A percentile compares a stretch with the other conserved stretches of the same genome.
Conservation (phyloP, 140 eudicot species). For the Senecio squalidus region DNA sequence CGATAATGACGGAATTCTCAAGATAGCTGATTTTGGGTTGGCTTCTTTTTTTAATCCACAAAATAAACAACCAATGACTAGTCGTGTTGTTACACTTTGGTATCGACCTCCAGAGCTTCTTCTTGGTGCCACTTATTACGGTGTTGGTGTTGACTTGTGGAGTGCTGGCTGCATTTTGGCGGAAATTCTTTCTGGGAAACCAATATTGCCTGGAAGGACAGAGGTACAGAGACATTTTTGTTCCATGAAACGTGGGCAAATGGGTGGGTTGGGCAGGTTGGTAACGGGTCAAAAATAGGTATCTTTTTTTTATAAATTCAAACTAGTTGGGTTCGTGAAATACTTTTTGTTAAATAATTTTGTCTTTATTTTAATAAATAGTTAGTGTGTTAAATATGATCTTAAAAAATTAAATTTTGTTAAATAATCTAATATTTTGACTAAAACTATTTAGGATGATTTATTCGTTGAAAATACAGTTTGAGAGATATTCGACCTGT, state of each 20-base stretch:
- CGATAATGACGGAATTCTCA: slow-evolving; percentile 52
- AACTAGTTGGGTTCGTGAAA: not conserved
- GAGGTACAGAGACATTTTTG: slow-evolving; percentile 34
- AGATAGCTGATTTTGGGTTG: slow-evolving; percentile 69
- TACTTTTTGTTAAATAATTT: no score
- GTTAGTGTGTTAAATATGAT: not conserved
- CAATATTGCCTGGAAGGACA: slow-evolving; percentile 63
- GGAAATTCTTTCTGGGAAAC: slow-evolving; percentile 58
- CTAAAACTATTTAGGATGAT: not conserved
- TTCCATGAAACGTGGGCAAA: not conserved
- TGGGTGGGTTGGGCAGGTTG: not conserved
- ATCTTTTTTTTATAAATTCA: not conserved
- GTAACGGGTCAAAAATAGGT: not conserved
- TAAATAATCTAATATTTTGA: not conserved
- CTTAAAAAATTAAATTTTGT: not conserved
- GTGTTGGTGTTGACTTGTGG: slow-evolving; percentile 68
- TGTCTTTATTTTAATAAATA: not conserved
- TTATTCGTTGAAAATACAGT: not conserved
- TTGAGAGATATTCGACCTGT: not conserved
- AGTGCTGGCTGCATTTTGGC: slow-evolving; percentile 81
- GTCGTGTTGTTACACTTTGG: slow-evolving; percentile 72
- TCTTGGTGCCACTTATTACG: slow-evolving; percentile 59
- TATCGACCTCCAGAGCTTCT: slow-evolving; percentile 71
- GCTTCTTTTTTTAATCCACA: slow-evolving; percentile 51
- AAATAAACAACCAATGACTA: slow-evolving; percentile 58